These are phyloP conservation scores for Glomus cerebriforme DNA, from an alignment of 192 early-diverging fungal species.

Conservation along the genomic window DNA sequence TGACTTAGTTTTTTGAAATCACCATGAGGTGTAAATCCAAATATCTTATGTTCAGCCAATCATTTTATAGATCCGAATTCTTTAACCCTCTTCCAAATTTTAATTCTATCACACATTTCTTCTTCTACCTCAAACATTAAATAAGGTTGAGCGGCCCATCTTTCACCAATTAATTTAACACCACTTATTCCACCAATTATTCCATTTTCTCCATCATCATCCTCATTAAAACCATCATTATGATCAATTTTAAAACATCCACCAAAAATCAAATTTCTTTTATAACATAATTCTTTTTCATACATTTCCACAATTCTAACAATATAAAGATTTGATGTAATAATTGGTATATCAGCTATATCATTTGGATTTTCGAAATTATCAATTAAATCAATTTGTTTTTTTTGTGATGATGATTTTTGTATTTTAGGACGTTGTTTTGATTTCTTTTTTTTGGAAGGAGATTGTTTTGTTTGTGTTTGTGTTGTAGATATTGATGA, in stretches of 20 bases:
- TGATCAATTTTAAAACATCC: constrained; percentile 20
- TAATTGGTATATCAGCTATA: constrained; percentile 19
- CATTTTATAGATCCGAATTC: constrained; percentile 2
- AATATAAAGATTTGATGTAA: constrained; percentile 3
- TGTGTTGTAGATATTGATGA: neutral
- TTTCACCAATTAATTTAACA: constrained; percentile 2
- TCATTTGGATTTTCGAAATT: neutral
- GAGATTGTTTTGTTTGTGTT: neutral
- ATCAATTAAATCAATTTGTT: neutral
- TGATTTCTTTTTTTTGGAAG: constrained; percentile 1
- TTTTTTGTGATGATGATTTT: neutral
- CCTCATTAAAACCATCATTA: neutral
- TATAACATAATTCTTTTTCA: constrained; percentile 28
- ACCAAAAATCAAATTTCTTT: constrained; percentile 20
- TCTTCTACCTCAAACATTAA: constrained; percentile 12
- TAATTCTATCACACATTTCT: constrained; percentile 18
- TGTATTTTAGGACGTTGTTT: neutral
- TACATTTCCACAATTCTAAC: constrained; percentile 16
- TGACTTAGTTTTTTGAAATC: too few species aligned
- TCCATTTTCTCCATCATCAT: too few species aligned
- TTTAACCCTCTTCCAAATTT: constrained; percentile 15
- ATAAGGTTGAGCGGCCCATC: neutral
- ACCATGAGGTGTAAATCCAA: too few species aligned
- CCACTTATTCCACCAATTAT: neutral
- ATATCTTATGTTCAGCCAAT: too few species aligned